Percentiles rank a stretch among this genome's conserved stretches.
Conservation (phyloP, 192 early-diverging fungal genomes). For the Jimgerdemannia lactiflua region DNA sequence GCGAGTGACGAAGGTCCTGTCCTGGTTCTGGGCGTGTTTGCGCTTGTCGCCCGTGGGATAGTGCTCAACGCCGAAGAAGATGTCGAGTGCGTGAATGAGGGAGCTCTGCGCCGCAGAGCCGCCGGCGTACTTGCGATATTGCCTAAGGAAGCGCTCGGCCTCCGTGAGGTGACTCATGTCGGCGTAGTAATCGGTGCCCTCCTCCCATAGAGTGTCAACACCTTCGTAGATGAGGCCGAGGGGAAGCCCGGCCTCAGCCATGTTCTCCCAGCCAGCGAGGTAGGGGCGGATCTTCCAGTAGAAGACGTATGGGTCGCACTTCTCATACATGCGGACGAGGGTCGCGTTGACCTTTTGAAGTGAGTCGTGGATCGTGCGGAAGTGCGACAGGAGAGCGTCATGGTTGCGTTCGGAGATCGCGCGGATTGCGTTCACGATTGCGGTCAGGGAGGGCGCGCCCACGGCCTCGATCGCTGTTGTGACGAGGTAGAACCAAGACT, state of each 20-base stretch:
- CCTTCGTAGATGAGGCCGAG: constrained; percentile 92
- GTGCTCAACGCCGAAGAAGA: constrained; percentile 86
- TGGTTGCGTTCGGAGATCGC: constrained; percentile 54
- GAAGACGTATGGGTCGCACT: constrained; percentile 93
- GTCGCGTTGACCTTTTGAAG: constrained; percentile 51
- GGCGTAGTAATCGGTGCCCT: constrained; percentile 39
- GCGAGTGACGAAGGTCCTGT: not conserved
- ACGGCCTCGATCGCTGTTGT: constrained; percentile 84
- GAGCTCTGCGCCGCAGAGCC: constrained; percentile 94
- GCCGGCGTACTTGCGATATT: constrained; percentile 80
- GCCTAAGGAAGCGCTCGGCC: constrained; percentile 45
- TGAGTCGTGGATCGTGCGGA: constrained; percentile 54
- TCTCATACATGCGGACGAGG: constrained; percentile 84
- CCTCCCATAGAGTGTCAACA: constrained; percentile 53
- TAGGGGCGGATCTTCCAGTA: constrained; percentile 91
- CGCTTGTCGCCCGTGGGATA: constrained; percentile 60
- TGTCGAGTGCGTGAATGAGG: constrained; percentile 89
- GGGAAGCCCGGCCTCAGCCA: constrained; percentile 81
- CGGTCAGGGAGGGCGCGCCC: constrained; percentile 65
- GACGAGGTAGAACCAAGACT: constrained; percentile 97
- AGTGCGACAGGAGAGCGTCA: constrained; percentile 37
- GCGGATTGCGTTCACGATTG: constrained; percentile 67
- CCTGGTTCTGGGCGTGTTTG: constrained; percentile 1
- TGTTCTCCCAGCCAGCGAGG: constrained; percentile 89
- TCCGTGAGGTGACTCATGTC: constrained; percentile 47